Evolutionary conservation across 2,329 filamentous ascomycete genomes (phyloP).

Genomic region (Clarireedia monteithiana): DNA sequence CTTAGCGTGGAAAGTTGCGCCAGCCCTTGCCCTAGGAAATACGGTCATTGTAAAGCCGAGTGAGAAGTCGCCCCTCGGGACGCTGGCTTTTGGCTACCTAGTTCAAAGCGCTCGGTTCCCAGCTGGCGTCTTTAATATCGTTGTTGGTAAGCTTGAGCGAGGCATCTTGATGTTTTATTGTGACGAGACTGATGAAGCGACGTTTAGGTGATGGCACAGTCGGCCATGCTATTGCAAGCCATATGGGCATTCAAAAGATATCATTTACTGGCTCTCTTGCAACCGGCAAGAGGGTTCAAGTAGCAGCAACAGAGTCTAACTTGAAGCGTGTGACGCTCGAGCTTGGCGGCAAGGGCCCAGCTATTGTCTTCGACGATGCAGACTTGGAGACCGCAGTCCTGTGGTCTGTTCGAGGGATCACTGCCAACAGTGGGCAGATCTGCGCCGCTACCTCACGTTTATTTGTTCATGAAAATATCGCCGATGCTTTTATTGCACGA

Average conservation of each 20-base stretch:
- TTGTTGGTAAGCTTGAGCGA: conserved; percentile 38
- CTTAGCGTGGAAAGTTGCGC: conserved; percentile 40
- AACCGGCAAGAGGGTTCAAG: conserved; percentile 39
- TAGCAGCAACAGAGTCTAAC: conserved; percentile 28
- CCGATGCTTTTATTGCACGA: conserved; percentile 32
- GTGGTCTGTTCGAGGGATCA: conserved; percentile 36
- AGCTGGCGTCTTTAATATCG: conserved; percentile 43
- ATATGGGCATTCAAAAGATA: conserved; percentile 47
- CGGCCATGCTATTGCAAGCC: conserved; percentile 17
- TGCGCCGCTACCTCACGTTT: conserved; percentile 49
- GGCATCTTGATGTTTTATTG: conserved; percentile 6
- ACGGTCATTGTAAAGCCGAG: conserved; percentile 45
- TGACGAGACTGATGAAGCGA: too few relatives aligned
- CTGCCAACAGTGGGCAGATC: conserved; percentile 42
- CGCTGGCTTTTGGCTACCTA: conserved; percentile 42
- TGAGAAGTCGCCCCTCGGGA: conserved; percentile 41
- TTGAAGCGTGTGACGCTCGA: conserved; percentile 36
- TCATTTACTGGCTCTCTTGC: conserved; percentile 49
- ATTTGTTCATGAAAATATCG: conserved; percentile 52
- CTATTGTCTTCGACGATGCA: conserved; percentile 43
- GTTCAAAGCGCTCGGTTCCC: conserved; percentile 44
- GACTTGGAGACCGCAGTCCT: conserved; percentile 38
- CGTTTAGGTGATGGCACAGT: too few relatives aligned
- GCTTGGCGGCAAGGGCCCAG: conserved; percentile 47
- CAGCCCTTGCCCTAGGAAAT: conserved; percentile 43